phyloP scores from a whole-genome alignment of 2,329 filamentous ascomycete genomes.

The Dryadomyces sulphureus region DNA sequence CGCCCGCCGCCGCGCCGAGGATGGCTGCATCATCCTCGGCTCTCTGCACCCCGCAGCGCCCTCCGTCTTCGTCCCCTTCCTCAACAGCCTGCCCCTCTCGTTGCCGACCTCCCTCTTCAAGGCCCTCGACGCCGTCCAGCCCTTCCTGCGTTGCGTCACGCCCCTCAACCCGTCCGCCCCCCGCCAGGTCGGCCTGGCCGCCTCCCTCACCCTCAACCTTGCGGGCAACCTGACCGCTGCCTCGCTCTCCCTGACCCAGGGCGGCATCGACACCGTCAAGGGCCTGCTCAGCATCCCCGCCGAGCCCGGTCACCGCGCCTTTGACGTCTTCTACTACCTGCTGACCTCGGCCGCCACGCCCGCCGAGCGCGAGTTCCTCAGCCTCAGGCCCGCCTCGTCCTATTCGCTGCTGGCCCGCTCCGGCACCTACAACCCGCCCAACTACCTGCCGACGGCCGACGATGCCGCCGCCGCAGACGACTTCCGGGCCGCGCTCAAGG shows the following conservation, averaged over 20 bases:
- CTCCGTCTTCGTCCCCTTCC: conserved; percentile 67
- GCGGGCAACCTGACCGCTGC: conserved; percentile 65
- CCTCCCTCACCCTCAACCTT: conserved; percentile 69
- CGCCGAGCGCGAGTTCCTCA: conserved; percentile 77
- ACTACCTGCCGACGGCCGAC: conserved; percentile 82
- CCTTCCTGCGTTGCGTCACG: conserved; percentile 78
- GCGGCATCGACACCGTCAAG: conserved; percentile 70
- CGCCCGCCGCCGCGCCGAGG: conserved; percentile 82
- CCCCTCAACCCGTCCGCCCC: conserved; percentile 77
- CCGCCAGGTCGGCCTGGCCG: conserved; percentile 65
- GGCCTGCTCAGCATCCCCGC: conserved; percentile 70
- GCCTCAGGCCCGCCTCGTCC: conserved; percentile 58
- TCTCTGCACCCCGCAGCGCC: conserved; percentile 82
- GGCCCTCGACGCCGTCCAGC: conserved; percentile 65
- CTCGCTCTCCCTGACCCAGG: conserved; percentile 64
- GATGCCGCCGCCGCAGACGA: conserved; percentile 89
- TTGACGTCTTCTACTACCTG: conserved; percentile 96
- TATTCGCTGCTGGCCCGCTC: conserved; percentile 73
- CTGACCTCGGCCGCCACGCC: conserved; percentile 81
- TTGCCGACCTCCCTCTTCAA: conserved; percentile 64
- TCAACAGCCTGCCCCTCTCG: conserved; percentile 64
- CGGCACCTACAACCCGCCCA: conserved; percentile 70
- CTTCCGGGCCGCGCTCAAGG: conserved; percentile 72
- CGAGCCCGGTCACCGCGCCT: conserved; percentile 73
- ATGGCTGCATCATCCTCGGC: conserved; percentile 80